A percentile compares a stretch with the other conserved stretches of the same genome.
Evolutionary conservation across 148 eudicot species (phyloP).

Genomic region (Oxyria digyna): DNA sequence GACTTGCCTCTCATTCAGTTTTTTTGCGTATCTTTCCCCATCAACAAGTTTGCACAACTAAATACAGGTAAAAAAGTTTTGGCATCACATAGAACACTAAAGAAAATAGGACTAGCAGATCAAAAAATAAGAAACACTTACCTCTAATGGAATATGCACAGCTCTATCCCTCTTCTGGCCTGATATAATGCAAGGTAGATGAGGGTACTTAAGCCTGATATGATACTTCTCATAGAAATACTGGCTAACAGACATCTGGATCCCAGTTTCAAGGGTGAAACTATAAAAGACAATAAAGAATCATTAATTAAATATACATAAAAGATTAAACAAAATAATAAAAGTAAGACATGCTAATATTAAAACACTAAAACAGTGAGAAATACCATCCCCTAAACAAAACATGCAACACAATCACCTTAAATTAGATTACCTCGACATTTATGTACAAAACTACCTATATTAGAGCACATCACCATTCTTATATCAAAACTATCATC

Average conservation of each 20-base stretch:
- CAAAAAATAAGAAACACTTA: slow-evolving; percentile 10
- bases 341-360: neutral
- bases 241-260: slow-evolving; percentile 31
- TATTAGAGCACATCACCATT: no score
- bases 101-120: neutral
- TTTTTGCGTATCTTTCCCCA: slow-evolving; percentile 56
- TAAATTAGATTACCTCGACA: no score
- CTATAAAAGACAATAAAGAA: neutral
- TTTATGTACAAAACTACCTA: no score
- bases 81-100: neutral
- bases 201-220: slow-evolving; percentile 22
- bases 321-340: neutral
- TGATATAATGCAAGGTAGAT: slow-evolving; percentile 53
- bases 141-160: slow-evolving; percentile 77
- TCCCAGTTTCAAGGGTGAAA: slow-evolving; percentile 5
- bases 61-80: neutral
- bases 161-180: slow-evolving; percentile 47
- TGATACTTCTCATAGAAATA: slow-evolving; percentile 40
- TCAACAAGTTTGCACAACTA: slow-evolving; percentile 42
- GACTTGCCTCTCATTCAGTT: slow-evolving; percentile 65
- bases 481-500: neutral
- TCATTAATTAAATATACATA: neutral
- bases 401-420: no score
- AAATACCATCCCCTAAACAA: neutral
- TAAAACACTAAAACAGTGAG: neutral